Conservation (phyloP, 192 early-diverging fungal genomes). For the Dissophora ornata region DNA sequence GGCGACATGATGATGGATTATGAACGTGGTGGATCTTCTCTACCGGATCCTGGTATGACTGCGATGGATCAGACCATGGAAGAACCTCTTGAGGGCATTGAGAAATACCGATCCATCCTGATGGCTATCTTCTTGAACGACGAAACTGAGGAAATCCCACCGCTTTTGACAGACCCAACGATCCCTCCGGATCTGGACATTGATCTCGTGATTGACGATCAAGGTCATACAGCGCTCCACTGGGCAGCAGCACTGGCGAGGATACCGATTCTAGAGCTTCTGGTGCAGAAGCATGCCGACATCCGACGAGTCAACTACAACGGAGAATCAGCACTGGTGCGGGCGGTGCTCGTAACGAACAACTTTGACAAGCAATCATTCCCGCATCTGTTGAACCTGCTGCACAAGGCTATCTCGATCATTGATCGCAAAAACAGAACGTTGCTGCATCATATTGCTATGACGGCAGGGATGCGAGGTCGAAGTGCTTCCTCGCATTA, state of each 20-base stretch:
- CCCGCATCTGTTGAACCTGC: conserved; percentile 74
- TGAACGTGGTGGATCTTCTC: not conserved
- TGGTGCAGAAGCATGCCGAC: conserved; percentile 83
- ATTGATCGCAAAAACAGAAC: conserved; percentile 82
- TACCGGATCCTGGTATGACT: too few relatives aligned
- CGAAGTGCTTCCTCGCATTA: conserved; percentile 79
- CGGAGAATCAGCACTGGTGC: conserved; percentile 91
- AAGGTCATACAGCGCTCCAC: conserved; percentile 94
- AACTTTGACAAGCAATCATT: conserved; percentile 88
- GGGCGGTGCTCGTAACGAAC: conserved; percentile 88
- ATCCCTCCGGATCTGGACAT: conserved; percentile 72
- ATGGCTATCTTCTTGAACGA: conserved; percentile 89
- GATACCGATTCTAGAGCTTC: conserved; percentile 76
- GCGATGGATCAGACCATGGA: conserved; percentile 7
- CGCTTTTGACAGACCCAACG: conserved; percentile 49
- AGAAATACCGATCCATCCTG: conserved; percentile 78
- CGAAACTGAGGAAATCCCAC: conserved; percentile 73
- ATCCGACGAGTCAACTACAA: conserved; percentile 74
- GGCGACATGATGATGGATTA: conserved; percentile 16
- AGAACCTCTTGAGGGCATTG: conserved; percentile 50
- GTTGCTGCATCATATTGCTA: conserved; percentile 90
- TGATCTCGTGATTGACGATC: conserved; percentile 91
- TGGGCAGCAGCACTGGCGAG: conserved; percentile 94
- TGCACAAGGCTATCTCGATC: conserved; percentile 77
- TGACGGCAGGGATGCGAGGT: conserved; percentile 75